phyloP scores from a whole-genome alignment of 202 grass and related monocot species.

The Panicum hallii region DNA sequence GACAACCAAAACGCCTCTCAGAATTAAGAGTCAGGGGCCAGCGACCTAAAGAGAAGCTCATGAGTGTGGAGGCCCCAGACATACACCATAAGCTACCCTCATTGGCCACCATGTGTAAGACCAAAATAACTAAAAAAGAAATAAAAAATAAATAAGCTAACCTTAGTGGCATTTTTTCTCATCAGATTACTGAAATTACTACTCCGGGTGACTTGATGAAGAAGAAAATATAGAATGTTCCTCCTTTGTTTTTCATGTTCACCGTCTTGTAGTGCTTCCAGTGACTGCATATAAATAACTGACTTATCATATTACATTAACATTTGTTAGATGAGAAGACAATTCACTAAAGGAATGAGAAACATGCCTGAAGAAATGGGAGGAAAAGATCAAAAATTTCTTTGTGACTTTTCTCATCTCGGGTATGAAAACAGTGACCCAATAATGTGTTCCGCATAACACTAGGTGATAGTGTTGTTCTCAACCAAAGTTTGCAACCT shows the following conservation, averaged over 20 bases:
- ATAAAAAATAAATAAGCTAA: conserved; percentile 49
- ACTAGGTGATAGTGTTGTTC: conserved; percentile 88
- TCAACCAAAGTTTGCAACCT: conserved; percentile 99
- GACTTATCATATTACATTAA: conserved; percentile 36
- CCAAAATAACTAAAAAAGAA: conserved; percentile 28
- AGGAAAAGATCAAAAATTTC: conserved; percentile 99
- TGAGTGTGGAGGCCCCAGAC: not conserved
- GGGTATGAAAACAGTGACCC: conserved; percentile 97
- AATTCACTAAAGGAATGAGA: conserved; percentile 37
- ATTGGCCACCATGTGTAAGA: not conserved
- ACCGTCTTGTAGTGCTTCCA: conserved; percentile 94
- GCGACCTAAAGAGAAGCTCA: not conserved
- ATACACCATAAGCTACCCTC: not conserved
- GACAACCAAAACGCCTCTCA: not conserved
- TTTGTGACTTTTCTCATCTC: conserved; percentile 97
- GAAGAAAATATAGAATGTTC: conserved; percentile 98
- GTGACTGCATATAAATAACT: conserved; percentile 73
- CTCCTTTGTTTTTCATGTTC: conserved; percentile 99
- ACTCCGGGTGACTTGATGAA: conserved; percentile 94
- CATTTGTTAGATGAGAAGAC: conserved; percentile 19
- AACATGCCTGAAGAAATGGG: conserved; percentile 91
- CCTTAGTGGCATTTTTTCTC: conserved; percentile 90
- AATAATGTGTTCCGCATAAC: conserved; percentile 96
- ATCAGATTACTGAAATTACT: conserved; percentile 91
- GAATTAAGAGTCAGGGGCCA: not conserved